A percentile compares a stretch with the other conserved stretches of the same genome.
Evolutionary conservation across 1,284 basidiomycete species (phyloP).

Genomic region (Heterobasidion annosum): DNA sequence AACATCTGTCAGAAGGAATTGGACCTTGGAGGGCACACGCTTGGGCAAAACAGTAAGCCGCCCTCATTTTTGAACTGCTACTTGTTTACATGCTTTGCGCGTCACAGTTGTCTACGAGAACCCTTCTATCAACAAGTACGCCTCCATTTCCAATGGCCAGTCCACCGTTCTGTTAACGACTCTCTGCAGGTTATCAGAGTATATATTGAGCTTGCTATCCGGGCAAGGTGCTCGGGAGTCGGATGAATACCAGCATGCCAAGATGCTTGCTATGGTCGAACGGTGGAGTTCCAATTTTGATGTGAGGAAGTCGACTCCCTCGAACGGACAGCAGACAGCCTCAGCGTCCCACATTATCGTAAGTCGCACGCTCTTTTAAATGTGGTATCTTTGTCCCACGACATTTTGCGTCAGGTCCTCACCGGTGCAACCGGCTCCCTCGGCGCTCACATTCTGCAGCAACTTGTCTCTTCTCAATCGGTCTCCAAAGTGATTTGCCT

Average conservation of each 20-base stretch:
- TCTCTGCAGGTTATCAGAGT: neutral
- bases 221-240: neutral
- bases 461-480: constrained; percentile 26
- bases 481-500: constrained; percentile 42
- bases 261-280: neutral
- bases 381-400: too few relatives aligned
- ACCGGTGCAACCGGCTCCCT: constrained; percentile 57
- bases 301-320: neutral
- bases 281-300: neutral
- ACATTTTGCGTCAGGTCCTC: constrained; percentile 22
- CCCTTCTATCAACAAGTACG: neutral
- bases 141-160: neutral
- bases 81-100: neutral
- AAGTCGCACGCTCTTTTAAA: too few relatives aligned
- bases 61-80: neutral
- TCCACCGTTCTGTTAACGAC: neutral
- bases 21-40: constrained; percentile 20
- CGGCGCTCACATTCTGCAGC: constrained; percentile 47
- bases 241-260: neutral
- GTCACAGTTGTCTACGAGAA: neutral
- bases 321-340: neutral
- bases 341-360: neutral
- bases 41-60: neutral
- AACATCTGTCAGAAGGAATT: constrained; percentile 39
- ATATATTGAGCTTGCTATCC: neutral